These are phyloP conservation scores for Ustilago sp. DNA, from an alignment of 1,284 basidiomycete species.

Conservation along the genomic window DNA sequence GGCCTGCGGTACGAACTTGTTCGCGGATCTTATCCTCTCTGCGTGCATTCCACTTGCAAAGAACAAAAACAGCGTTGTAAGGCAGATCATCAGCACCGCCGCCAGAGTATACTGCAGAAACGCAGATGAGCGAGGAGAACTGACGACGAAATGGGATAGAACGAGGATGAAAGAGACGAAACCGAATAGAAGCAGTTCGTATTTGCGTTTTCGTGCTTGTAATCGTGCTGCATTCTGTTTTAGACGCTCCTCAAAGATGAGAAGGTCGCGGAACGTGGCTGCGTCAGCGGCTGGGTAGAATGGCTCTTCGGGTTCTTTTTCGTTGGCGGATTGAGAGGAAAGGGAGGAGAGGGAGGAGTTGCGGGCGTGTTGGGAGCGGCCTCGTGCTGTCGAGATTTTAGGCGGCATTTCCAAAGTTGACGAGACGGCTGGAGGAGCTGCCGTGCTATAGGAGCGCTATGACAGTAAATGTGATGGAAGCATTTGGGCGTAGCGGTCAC, in stretches of 20 bases:
- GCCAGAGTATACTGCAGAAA: slow-evolving; percentile 58
- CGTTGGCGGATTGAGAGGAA: slow-evolving; percentile 7
- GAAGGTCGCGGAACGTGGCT: slow-evolving; percentile 85
- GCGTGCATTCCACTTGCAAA: slow-evolving; percentile 96
- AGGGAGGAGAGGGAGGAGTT: slow-evolving; percentile 11
- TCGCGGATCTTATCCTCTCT: slow-evolving; percentile 95
- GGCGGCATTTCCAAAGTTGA: slow-evolving; percentile 29
- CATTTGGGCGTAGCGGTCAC: background rate
- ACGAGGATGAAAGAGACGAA: slow-evolving; percentile 77
- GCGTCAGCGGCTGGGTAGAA: slow-evolving; percentile 76
- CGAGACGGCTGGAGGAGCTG: background rate
- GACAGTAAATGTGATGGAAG: background rate
- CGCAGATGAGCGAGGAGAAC: slow-evolving; percentile 66
- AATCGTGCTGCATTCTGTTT: slow-evolving; percentile 89
- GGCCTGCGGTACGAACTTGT: slow-evolving; percentile 97
- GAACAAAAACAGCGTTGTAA: slow-evolving; percentile 89
- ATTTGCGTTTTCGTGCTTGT: slow-evolving; percentile 83
- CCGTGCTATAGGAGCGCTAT: background rate
- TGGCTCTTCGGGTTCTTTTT: slow-evolving; percentile 31
- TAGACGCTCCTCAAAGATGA: slow-evolving; percentile 93
- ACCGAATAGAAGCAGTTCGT: slow-evolving; percentile 73
- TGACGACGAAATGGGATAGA: slow-evolving; percentile 79
- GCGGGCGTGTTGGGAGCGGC: slow-evolving; percentile 32
- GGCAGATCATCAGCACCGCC: slow-evolving; percentile 59
- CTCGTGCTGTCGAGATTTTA: slow-evolving; percentile 23